These are phyloP conservation scores for Leccinum aurantiacum DNA, from an alignment of 768 basidiomycete species.

Conservation along the genomic window DNA sequence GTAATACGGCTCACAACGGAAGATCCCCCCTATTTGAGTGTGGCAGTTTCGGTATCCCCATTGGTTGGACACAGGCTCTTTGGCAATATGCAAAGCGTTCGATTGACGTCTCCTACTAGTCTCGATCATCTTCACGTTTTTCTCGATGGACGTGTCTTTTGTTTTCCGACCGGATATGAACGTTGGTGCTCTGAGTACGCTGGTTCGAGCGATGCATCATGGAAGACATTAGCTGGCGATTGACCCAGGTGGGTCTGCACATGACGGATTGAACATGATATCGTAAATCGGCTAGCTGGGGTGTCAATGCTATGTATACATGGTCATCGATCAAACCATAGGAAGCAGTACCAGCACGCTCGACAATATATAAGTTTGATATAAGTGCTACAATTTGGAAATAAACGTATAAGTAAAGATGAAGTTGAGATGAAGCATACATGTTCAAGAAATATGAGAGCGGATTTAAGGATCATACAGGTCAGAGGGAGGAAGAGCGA, in stretches of 20 bases:
- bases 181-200: not conserved
- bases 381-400: not conserved
- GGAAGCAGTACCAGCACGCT: not conserved
- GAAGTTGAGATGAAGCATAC: not conserved
- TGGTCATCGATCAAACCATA: not conserved
- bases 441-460: not conserved
- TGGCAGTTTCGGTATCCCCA: slow-evolving; percentile 2
- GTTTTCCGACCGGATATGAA: not conserved
- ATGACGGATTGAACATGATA: not conserved
- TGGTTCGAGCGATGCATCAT: not conserved
- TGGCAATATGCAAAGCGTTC: not conserved
- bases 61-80: not conserved
- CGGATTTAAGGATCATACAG: not conserved
- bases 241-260: too few relatives aligned
- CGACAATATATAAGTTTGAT: not conserved
- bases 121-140: not conserved
- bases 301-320: not conserved
- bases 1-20: not conserved
- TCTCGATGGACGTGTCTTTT: not conserved
- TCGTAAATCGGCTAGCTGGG: not conserved
- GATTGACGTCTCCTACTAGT: not conserved
- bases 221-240: not conserved
- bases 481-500: not conserved
- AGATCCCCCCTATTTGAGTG: not conserved
- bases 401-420: not conserved